Percentiles rank a stretch among this genome's conserved stretches.
phyloP scores from a whole-genome alignment of 257 asterid genomes.

The Solanum neorickii region DNA sequence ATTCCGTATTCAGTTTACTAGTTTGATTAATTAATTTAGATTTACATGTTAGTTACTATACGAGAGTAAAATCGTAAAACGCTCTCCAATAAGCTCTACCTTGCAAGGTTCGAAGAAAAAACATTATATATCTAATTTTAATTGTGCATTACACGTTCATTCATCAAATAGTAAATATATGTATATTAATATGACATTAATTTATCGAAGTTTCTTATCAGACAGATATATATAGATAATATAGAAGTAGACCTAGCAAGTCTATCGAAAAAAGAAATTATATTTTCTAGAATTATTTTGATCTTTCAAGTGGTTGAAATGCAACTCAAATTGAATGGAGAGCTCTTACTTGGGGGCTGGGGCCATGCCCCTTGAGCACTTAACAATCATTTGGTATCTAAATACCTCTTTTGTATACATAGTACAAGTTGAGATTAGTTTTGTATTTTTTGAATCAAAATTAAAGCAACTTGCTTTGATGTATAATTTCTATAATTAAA shows the following conservation, averaged over 20 bases:
- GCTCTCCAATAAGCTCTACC: neutral
- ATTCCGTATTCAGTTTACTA: neutral
- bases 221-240: neutral
- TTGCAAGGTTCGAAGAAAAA: neutral
- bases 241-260: neutral
- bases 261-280: neutral
- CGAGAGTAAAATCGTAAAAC: neutral
- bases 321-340: neutral
- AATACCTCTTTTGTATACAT: neutral
- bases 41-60: neutral
- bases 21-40: neutral
- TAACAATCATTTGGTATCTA: neutral
- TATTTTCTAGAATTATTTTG: neutral
- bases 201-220: neutral
- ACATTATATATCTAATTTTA: neutral
- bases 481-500: neutral
- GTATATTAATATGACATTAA: neutral
- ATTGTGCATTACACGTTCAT: neutral
- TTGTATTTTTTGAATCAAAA: neutral
- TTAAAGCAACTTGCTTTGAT: neutral
- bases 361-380: neutral
- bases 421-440: neutral
- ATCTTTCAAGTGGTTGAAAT: neutral
- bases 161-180: neutral
- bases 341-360: neutral